Evolutionary conservation across 176 grass and related monocot genomes (phyloP).

Genomic region (Avena insularis): DNA sequence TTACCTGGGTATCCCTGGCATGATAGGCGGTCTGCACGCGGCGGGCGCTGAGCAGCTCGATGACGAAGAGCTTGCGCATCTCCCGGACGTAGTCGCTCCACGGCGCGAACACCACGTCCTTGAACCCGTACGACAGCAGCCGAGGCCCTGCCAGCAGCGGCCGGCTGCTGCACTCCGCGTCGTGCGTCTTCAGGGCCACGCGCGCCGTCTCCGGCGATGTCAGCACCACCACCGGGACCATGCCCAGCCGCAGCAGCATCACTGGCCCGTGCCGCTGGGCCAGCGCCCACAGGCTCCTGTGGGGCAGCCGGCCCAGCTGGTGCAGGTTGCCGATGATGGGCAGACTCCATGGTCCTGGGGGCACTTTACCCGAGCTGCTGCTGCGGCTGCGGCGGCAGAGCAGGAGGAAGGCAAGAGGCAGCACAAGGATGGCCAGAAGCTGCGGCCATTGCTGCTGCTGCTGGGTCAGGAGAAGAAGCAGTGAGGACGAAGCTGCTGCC

Average conservation of each 20-base stretch:
- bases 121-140: constrained; percentile 27
- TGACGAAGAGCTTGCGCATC: constrained; percentile 80
- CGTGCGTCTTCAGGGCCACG: background rate
- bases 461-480: background rate
- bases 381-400: constrained; percentile 1
- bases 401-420: constrained; percentile 20
- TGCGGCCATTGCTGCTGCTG: background rate
- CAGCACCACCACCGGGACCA: constrained; percentile 37
- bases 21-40: constrained; percentile 59
- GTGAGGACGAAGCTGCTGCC: too few relatives aligned
- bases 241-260: constrained; percentile 28
- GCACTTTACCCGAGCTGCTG: constrained; percentile 18
- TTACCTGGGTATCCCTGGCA: background rate
- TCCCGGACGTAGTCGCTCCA: constrained; percentile 81
- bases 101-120: constrained; percentile 59
- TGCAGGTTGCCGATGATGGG: background rate
- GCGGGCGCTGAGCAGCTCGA: constrained; percentile 73
- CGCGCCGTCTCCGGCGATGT: constrained; percentile 26
- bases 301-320: background rate
- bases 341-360: constrained; percentile 59
- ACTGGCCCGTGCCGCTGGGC: constrained; percentile 7
- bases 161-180: constrained; percentile 61
- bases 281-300: background rate
- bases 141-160: constrained; percentile 57
- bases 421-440: constrained; percentile 27